phyloP scores from a whole-genome alignment of 192 early-diverging fungal genomes.

The Spinellus fusiger region DNA sequence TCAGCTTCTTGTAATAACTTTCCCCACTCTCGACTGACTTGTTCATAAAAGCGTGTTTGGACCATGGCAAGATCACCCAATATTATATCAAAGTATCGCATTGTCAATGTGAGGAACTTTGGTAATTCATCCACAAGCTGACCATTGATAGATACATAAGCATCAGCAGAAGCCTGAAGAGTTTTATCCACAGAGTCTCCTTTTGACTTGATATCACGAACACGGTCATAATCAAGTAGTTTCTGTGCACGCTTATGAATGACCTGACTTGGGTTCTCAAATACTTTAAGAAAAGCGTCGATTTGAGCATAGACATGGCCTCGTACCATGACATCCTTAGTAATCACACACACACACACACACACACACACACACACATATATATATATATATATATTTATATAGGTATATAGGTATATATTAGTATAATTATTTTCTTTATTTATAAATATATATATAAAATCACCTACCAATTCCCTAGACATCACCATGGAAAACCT shows the following conservation, averaged over 20 bases:
- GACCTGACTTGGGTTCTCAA: conserved; percentile 60
- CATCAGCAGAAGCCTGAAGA: conserved; percentile 62
- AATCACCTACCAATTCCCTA: conserved; percentile 32
- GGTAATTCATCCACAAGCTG: conserved; percentile 73
- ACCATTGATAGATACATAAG: conserved; percentile 61
- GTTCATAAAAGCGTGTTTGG: conserved; percentile 49
- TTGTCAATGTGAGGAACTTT: conserved; percentile 50
- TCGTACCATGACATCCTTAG: conserved; percentile 15
- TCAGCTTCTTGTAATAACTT: not conserved
- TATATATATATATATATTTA: not conserved
- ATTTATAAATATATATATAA: not conserved
- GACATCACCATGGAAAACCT: conserved; percentile 33
- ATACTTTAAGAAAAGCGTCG: conserved; percentile 41
- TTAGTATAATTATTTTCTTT: not conserved
- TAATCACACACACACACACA: not conserved
- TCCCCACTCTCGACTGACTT: conserved; percentile 27
- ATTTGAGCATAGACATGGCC: conserved; percentile 38
- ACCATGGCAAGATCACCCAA: conserved; percentile 48
- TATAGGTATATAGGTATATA: not conserved
- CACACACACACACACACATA: not conserved
- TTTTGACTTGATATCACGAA: conserved; percentile 48
- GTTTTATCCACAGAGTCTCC: conserved; percentile 64
- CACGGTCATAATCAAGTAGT: conserved; percentile 70
- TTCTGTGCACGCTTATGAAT: conserved; percentile 73
- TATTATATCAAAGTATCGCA: conserved; percentile 57